These are phyloP conservation scores for Metschnikowia reukaufii DNA, from an alignment of 805 yeast species.

Conservation along the genomic window DNA sequence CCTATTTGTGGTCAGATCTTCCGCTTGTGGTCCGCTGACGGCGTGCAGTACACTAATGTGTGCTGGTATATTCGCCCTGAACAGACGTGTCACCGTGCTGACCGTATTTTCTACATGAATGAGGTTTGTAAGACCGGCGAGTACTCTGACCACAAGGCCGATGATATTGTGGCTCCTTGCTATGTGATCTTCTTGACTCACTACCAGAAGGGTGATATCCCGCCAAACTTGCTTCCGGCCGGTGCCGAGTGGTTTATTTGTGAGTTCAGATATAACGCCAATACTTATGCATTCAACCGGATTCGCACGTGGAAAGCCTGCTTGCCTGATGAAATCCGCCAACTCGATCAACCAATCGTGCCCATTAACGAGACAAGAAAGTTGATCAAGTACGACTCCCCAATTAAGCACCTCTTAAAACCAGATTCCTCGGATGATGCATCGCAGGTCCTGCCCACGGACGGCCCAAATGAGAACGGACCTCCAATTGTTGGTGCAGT, in stretches of 20 bases:
- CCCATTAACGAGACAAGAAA: conserved; percentile 68
- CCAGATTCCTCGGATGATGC: conserved; percentile 70
- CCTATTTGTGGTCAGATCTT: conserved; percentile 95
- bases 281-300: conserved; percentile 85
- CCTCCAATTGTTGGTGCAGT: conserved; percentile 96
- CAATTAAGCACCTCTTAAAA: conserved; percentile 75
- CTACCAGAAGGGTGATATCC: conserved; percentile 93
- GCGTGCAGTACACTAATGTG: conserved; percentile 81
- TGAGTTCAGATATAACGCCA: conserved; percentile 91
- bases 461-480: conserved; percentile 73
- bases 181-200: conserved; percentile 93
- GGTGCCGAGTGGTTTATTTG: conserved; percentile 90
- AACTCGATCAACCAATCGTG: conserved; percentile 71
- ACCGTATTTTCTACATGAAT: conserved; percentile 84
- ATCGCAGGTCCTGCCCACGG: conserved; percentile 78
- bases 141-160: conserved; percentile 88
- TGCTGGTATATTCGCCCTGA: conserved; percentile 99
- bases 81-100: conserved; percentile 93
- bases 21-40: conserved; percentile 91
- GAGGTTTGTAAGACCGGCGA: conserved; percentile 97
- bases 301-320: conserved; percentile 99
- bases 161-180: conserved; percentile 89
- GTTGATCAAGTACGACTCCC: conserved; percentile 77
- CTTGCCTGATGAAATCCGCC: conserved; percentile 91
- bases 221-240: conserved; percentile 53